Evolutionary conservation across 805 yeast species (phyloP), one percentile per base, ranked within the genome.

Genomic region (Candida yuanshanica): DNA sequence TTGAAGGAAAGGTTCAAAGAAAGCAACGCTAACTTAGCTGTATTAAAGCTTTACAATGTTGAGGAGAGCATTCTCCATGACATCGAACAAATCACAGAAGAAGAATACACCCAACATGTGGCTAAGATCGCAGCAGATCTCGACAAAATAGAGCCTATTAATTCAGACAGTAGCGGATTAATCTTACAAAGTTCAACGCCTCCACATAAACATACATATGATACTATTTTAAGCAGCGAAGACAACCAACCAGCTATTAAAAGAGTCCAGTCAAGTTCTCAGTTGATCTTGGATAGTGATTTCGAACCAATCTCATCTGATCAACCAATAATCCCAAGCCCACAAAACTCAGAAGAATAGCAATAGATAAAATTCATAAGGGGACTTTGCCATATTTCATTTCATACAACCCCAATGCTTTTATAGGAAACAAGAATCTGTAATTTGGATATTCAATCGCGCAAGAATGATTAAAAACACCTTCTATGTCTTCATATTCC

Each of bases 381-480:
- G 31, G 31, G 10, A 27, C 31, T 18, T 38, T 38, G 7, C 50
- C 54, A 36, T 48, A 52, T 29, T 47, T 44, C 25, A 55, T 52
- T 14, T 51, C 46, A 43, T 74, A 89, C 52, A 91, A 68, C 1
- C 98, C 98, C 33, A 93, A 66, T 0, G 99, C 99, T 63, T 93
- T 93, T 52, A 91, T 83, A 1, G 97, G 83, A 62, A 93, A 93
- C 43, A 88, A 66, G 55, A 82, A 91, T 64, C 83, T 80, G 64
- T 93, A 93, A 55, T 88, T 86, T 31, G 98, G 98, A 60, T 93
- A 93, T 62, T 93, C 98, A 56, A 93, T 93, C 2, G 93, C 96
- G 66, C 95, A 69, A 2, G 88, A 79, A 58, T 93, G 97, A 61
- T 93, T 93, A 71, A 93, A 93, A 0, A 93, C 97, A 35, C 99